A percentile compares a stretch with the other conserved stretches of the same genome.
phyloP scores from a whole-genome alignment of 305 asterid genomes.

The Fraxinus greggii region DNA sequence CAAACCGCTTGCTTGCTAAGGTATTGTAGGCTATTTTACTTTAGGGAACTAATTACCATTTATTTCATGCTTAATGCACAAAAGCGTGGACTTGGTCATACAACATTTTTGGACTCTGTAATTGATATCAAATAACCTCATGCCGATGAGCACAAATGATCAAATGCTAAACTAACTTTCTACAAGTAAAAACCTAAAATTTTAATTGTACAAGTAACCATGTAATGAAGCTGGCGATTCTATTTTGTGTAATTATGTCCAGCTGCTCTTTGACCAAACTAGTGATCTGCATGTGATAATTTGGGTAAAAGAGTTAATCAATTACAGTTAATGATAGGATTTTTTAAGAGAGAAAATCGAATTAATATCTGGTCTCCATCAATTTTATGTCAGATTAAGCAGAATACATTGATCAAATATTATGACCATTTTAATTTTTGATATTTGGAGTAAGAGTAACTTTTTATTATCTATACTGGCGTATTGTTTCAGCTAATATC shows the following conservation, averaged over 20 bases:
- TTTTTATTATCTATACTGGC: constrained; percentile 1
- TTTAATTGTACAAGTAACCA: background rate
- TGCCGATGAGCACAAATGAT: background rate
- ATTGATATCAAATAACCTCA: background rate
- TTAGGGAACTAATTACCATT: constrained; percentile 8
- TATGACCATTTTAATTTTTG: background rate
- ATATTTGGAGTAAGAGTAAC: background rate
- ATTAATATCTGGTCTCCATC: constrained; percentile 9
- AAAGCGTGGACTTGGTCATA: background rate
- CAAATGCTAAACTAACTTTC: background rate
- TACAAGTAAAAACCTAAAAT: background rate
- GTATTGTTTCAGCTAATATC: constrained; percentile 5
- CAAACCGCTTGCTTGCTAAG: constrained; percentile 95
- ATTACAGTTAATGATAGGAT: background rate
- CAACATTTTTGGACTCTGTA: background rate
- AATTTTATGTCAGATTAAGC: constrained; percentile 7
- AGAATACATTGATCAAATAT: constrained; percentile 4
- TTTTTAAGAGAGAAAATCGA: background rate
- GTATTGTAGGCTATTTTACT: constrained; percentile 35
- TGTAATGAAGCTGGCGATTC: background rate
- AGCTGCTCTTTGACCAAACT: background rate
- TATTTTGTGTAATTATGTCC: background rate
- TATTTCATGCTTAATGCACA: constrained; percentile 7
- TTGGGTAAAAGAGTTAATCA: background rate
- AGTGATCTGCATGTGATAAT: background rate